A percentile compares a stretch with the other conserved stretches of the same genome.
Conservation (phyloP, 2,329 filamentous ascomycete genomes). For the Cryphonectria naterciae region DNA sequence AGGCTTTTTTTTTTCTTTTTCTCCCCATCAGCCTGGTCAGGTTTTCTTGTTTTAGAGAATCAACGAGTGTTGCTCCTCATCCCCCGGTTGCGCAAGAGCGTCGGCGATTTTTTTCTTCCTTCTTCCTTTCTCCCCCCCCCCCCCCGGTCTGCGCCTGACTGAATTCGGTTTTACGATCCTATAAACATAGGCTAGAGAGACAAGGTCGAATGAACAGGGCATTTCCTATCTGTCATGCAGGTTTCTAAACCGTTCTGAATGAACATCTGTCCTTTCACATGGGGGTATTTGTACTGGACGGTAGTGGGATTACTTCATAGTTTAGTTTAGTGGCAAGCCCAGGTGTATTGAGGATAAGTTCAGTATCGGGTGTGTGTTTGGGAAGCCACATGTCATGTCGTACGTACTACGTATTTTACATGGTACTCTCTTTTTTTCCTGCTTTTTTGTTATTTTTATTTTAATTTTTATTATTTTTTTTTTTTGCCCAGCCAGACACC, state of each 20-base stretch:
- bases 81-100: not conserved
- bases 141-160: not conserved
- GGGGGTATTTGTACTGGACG: not conserved
- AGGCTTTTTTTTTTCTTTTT: not conserved
- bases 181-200: not conserved
- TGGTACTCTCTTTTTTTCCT: not conserved
- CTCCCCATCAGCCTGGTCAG: too few species aligned
- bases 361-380: not conserved
- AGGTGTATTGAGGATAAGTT: not conserved
- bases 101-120: too few species aligned
- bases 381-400: not conserved
- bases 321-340: not conserved
- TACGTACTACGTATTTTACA: not conserved
- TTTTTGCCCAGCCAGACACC: not conserved
- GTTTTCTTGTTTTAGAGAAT: not conserved
- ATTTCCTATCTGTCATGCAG: not conserved
- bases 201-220: not conserved
- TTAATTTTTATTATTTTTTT: not conserved
- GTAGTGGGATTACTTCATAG: not conserved
- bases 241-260: not conserved
- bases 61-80: slow-evolving; percentile 22
- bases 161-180: not conserved
- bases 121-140: too few species aligned
- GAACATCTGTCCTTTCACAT: not conserved
- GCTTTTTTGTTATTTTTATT: too few species aligned